Percentiles rank a stretch among this genome's conserved stretches.
Conservation (phyloP, 768 basidiomycete genomes). For the Russula emetica region DNA sequence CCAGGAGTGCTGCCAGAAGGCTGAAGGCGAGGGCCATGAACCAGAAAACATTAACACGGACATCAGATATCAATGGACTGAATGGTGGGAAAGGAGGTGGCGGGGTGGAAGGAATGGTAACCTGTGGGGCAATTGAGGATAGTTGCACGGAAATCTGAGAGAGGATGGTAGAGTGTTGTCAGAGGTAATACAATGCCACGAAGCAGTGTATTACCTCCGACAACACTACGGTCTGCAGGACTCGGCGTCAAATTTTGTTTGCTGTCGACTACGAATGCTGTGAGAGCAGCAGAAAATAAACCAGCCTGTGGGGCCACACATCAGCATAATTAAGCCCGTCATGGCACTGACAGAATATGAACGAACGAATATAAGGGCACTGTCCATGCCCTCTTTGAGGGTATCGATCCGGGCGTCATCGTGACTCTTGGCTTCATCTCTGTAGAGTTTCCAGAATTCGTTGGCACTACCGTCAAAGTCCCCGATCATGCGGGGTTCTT, state of each 20-base stretch:
- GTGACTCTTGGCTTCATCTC: background rate
- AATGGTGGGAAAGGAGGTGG: background rate
- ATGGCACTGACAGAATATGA: no score
- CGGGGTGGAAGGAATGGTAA: background rate
- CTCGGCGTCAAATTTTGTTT: no score
- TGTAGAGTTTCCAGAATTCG: background rate
- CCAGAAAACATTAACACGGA: background rate
- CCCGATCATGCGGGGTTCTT: background rate
- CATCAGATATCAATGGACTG: background rate
- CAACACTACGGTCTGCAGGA: no score
- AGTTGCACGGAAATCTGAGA: background rate
- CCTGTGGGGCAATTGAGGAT: background rate
- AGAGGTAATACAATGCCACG: no score
- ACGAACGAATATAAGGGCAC: background rate
- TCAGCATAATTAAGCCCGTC: background rate
- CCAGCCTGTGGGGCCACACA: background rate
- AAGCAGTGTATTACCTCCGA: no score
- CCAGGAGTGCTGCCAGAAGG: background rate
- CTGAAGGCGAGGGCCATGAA: background rate
- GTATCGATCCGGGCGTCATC: background rate
- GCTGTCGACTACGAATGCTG: no score
- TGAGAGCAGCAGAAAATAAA: background rate
- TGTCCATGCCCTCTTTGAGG: background rate
- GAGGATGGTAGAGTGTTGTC: background rate
- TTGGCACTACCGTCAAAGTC: background rate